Percentiles rank a stretch among this genome's conserved stretches.
These are phyloP conservation scores for Candida sp. DNA, from an alignment of 1,139 yeast species.

Conservation along the genomic window DNA sequence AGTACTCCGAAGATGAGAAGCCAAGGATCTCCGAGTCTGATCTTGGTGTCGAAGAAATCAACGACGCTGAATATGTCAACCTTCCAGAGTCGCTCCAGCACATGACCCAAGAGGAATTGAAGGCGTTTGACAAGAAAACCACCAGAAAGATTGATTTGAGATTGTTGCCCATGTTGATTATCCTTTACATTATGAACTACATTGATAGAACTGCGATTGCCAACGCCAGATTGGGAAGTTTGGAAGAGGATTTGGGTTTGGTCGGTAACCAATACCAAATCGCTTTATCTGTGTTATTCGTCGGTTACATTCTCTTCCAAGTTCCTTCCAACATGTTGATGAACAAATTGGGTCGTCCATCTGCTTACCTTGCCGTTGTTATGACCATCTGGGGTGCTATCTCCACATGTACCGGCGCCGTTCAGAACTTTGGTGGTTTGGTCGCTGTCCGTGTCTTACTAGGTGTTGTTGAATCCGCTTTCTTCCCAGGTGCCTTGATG, in stretches of 20 bases:
- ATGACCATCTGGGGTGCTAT: constrained; percentile 60
- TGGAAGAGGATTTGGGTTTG: constrained; percentile 54
- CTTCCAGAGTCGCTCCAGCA: constrained; percentile 38
- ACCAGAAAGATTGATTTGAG: constrained; percentile 54
- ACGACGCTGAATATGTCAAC: constrained; percentile 14
- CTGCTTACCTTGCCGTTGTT: constrained; percentile 51
- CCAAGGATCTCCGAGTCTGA: constrained; percentile 8
- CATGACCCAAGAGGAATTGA: constrained; percentile 39
- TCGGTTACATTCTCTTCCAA: constrained; percentile 65
- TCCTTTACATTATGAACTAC: constrained; percentile 55
- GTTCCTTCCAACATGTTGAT: constrained; percentile 56
- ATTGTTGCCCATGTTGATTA: constrained; percentile 58
- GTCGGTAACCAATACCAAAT: constrained; percentile 57
- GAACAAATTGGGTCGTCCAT: constrained; percentile 55
- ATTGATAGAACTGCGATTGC: constrained; percentile 68
- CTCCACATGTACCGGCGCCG: constrained; percentile 43
- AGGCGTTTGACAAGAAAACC: constrained; percentile 40
- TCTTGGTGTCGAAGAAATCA: constrained; percentile 4
- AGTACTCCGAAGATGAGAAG: constrained; percentile 11
- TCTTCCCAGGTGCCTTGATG: constrained; percentile 57
- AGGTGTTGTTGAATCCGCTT: constrained; percentile 64
- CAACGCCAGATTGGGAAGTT: constrained; percentile 62
- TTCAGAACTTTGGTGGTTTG: constrained; percentile 34
- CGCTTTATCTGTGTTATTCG: constrained; percentile 59
- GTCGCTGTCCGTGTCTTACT: constrained; percentile 34